phyloP scores from a whole-genome alignment of 176 grass and related monocot species.

The Eragrostis nindensis region DNA sequence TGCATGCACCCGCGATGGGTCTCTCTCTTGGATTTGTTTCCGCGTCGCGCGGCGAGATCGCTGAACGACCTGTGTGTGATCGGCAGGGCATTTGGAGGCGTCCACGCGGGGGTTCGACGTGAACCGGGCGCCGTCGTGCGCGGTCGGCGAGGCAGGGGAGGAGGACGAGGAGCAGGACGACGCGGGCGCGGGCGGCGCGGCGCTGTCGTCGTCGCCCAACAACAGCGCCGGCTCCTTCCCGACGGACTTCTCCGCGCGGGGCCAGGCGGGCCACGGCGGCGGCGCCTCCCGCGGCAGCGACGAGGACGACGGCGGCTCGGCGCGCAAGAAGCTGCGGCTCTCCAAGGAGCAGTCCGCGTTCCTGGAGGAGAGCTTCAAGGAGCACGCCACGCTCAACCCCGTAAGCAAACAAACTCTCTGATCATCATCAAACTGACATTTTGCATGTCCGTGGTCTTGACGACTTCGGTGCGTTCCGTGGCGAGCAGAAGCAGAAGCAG shows the following conservation, averaged over 20 bases:
- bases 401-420: slow-evolving; percentile 41
- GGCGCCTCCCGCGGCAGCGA: slow-evolving; percentile 67
- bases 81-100: slow-evolving; percentile 60
- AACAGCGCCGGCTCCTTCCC: slow-evolving; percentile 67
- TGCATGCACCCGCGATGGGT: background rate
- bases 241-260: slow-evolving; percentile 46
- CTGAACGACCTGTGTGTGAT: slow-evolving; percentile 1
- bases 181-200: slow-evolving; percentile 30
- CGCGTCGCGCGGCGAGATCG: background rate
- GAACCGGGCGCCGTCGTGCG: slow-evolving; percentile 62
- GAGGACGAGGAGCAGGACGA: slow-evolving; percentile 52
- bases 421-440: background rate
- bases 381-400: slow-evolving; percentile 88
- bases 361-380: slow-evolving; percentile 94
- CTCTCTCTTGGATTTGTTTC: background rate
- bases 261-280: slow-evolving; percentile 20
- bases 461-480: background rate
- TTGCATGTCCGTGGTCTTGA: background rate
- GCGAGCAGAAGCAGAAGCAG: slow-evolving; percentile 78
- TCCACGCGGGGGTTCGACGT: slow-evolving; percentile 81
- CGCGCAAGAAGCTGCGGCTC: slow-evolving; percentile 85
- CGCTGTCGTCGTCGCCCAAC: slow-evolving; percentile 78
- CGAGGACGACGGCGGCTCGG: slow-evolving; percentile 73
- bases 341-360: slow-evolving; percentile 93
- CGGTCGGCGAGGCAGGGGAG: background rate